These are phyloP conservation scores for Alternaria dauci DNA, from an alignment of 2,329 filamentous ascomycete species.

Conservation along the genomic window DNA sequence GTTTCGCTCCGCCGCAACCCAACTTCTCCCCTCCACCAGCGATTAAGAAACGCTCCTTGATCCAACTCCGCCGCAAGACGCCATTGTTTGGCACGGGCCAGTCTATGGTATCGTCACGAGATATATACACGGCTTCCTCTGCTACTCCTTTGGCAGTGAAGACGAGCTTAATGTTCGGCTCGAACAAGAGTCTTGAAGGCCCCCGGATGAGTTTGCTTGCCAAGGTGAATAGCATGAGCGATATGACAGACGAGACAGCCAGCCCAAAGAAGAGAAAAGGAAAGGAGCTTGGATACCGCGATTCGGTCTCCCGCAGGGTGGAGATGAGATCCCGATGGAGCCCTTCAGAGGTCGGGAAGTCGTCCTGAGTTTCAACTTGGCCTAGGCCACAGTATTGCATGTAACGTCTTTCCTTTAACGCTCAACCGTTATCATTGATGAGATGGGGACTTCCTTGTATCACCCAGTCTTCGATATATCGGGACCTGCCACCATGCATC, in stretches of 20 bases:
- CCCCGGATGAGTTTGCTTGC: constrained; percentile 24
- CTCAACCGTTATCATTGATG: background rate
- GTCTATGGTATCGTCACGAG: constrained; percentile 19
- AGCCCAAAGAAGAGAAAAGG: background rate
- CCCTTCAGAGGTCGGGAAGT: background rate
- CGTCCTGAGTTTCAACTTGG: background rate
- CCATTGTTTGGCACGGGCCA: constrained; percentile 31
- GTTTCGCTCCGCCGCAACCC: constrained; percentile 12
- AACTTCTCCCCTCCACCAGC: constrained; percentile 11
- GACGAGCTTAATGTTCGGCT: constrained; percentile 24
- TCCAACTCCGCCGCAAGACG: constrained; percentile 23
- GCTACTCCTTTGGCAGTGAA: constrained; percentile 29
- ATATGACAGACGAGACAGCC: constrained; percentile 17
- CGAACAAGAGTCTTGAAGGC: constrained; percentile 29
- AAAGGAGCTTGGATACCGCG: constrained; percentile 1
- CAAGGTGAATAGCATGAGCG: constrained; percentile 15
- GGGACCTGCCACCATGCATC: background rate
- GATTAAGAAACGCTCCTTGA: constrained; percentile 30
- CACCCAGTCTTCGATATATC: background rate
- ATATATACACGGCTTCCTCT: constrained; percentile 17
- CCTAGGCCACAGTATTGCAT: background rate
- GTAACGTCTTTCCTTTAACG: background rate
- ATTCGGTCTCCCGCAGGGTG: background rate
- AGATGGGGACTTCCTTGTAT: background rate
- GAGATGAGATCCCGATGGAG: background rate